Evolutionary conservation across 2,329 filamentous ascomycete genomes (phyloP).

Genomic region (Colletotrichum tofieldiae): DNA sequence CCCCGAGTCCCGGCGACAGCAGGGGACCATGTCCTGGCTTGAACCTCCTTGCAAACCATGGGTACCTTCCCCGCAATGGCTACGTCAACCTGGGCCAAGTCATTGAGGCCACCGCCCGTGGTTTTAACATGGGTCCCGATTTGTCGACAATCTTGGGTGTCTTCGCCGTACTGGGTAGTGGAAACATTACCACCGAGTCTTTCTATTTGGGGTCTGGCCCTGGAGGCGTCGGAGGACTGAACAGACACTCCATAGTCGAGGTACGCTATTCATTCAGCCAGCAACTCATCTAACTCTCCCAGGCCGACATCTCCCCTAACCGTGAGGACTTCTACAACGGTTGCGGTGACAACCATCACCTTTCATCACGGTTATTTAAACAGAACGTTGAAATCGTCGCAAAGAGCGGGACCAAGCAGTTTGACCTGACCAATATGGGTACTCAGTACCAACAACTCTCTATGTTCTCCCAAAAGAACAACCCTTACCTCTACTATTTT

Average conservation of each 20-base stretch:
- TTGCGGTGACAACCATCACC: slow-evolving; percentile 34
- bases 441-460: slow-evolving; percentile 34
- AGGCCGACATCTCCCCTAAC: slow-evolving; percentile 36
- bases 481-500: slow-evolving; percentile 38
- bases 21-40: slow-evolving; percentile 58
- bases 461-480: slow-evolving; percentile 36
- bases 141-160: slow-evolving; percentile 23
- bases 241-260: slow-evolving; percentile 38
- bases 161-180: slow-evolving; percentile 9
- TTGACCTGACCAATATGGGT: slow-evolving; percentile 33
- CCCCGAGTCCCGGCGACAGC: slow-evolving; percentile 21
- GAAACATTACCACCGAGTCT: slow-evolving; percentile 31
- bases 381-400: slow-evolving; percentile 38
- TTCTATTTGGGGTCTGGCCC: slow-evolving; percentile 32
- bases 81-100: slow-evolving; percentile 40
- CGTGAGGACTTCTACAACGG: slow-evolving; percentile 37
- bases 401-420: slow-evolving; percentile 26
- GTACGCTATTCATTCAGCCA: not conserved
- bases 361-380: slow-evolving; percentile 37
- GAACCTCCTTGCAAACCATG: slow-evolving; percentile 62
- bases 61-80: slow-evolving; percentile 59
- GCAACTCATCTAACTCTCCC: not conserved
- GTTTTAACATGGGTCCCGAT: slow-evolving; percentile 34
- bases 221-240: slow-evolving; percentile 30
- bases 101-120: slow-evolving; percentile 31